These are phyloP conservation scores for Kregervanrija pseudodelftensis DNA, from an alignment of 805 yeast species.

Conservation along the genomic window DNA sequence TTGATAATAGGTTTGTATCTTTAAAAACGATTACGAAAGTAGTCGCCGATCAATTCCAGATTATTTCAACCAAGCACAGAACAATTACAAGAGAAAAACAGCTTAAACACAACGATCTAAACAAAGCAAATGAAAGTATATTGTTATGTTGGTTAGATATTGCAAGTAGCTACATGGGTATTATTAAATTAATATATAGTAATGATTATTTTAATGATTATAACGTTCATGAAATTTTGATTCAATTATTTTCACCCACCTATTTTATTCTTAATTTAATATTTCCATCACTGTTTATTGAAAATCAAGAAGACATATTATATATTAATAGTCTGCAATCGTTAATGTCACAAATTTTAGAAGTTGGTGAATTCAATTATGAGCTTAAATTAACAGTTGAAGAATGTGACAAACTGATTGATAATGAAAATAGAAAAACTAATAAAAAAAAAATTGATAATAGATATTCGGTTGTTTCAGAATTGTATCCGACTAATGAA, in stretches of 20 bases:
- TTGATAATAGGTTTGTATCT: too few species aligned
- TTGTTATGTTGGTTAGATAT: conserved; percentile 17
- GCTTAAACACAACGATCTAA: neutral
- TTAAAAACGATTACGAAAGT: too few species aligned
- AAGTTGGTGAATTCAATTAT: conserved; percentile 6
- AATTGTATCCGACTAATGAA: neutral
- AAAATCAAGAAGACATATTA: conserved; percentile 12
- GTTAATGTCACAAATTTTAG: conserved; percentile 8
- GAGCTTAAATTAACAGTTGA: conserved; percentile 12
- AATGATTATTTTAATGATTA: conserved; percentile 10
- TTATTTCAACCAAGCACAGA: too few species aligned
- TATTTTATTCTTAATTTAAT: conserved; percentile 14
- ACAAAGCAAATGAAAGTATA: neutral
- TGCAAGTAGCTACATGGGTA: conserved; percentile 15
- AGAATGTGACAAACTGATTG: conserved; percentile 10
- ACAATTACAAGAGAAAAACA: too few species aligned
- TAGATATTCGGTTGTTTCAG: neutral
- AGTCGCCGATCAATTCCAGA: too few species aligned
- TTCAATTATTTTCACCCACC: conserved; percentile 16
- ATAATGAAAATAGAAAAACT: neutral
- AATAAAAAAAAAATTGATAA: too few species aligned
- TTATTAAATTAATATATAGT: conserved; percentile 11
- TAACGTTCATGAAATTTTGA: conserved; percentile 14
- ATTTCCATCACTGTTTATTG: conserved; percentile 8
- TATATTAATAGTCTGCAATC: conserved; percentile 10